phyloP scores from a whole-genome alignment of 306 rosid genomes.

The Cercis canadensis region DNA sequence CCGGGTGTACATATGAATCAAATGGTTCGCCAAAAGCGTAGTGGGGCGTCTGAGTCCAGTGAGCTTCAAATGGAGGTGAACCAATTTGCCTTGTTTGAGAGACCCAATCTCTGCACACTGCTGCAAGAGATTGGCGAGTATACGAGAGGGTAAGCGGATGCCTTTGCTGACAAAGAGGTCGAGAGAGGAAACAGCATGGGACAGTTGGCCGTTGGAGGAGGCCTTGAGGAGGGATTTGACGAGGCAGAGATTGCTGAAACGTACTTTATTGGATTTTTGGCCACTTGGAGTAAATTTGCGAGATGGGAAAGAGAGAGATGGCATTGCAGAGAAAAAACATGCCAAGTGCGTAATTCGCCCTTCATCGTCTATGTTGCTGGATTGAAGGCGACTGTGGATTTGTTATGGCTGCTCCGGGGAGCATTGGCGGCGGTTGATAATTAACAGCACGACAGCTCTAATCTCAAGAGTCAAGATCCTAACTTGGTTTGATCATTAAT shows the following conservation, averaged over 20 bases:
- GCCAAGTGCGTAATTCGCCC: slow-evolving; percentile 13
- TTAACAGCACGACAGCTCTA: too few relatives aligned
- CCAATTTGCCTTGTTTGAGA: slow-evolving; percentile 58
- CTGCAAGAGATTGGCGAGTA: slow-evolving; percentile 63
- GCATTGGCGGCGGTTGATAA: slow-evolving; percentile 31
- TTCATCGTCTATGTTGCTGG: slow-evolving; percentile 35
- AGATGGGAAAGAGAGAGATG: slow-evolving; percentile 50
- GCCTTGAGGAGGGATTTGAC: slow-evolving; percentile 53
- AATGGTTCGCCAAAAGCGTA: slow-evolving; percentile 63
- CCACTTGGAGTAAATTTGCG: slow-evolving; percentile 21
- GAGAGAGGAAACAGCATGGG: slow-evolving; percentile 69
- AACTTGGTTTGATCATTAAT: too few relatives aligned
- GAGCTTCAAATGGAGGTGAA: slow-evolving; percentile 74
- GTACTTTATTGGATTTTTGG: slow-evolving; percentile 37
- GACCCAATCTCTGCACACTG: slow-evolving; percentile 59
- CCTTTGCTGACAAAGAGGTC: slow-evolving; percentile 65
- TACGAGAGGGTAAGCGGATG: slow-evolving; percentile 67
- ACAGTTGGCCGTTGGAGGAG: slow-evolving; percentile 51
- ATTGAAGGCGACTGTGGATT: neutral
- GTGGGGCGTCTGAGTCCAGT: slow-evolving; percentile 75
- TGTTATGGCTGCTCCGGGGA: slow-evolving; percentile 32
- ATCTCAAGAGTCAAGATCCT: too few relatives aligned
- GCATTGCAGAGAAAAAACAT: slow-evolving; percentile 62
- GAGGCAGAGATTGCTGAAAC: slow-evolving; percentile 54
- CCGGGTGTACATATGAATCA: slow-evolving; percentile 65